These are phyloP conservation scores for Xylaria sp. DNA, from an alignment of 2,329 filamentous ascomycete species.

Conservation along the genomic window DNA sequence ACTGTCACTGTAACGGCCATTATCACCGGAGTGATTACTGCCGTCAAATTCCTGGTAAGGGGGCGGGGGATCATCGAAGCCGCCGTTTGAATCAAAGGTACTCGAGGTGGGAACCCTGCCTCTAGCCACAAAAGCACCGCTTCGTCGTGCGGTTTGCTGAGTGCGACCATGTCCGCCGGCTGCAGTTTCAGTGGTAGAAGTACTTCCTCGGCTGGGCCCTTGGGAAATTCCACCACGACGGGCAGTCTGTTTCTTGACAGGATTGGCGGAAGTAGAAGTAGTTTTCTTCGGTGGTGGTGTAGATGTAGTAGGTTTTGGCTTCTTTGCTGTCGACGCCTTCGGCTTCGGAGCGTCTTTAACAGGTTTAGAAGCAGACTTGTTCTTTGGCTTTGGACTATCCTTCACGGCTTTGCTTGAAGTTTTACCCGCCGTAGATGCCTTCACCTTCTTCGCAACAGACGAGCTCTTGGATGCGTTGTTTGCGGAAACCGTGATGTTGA, in stretches of 20 bases:
- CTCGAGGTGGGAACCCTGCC: constrained; percentile 40
- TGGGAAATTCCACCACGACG: constrained; percentile 41
- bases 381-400: constrained; percentile 19
- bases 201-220: constrained; percentile 32
- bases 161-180: constrained; percentile 3
- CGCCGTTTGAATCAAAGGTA: not conserved
- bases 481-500: constrained; percentile 46
- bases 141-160: constrained; percentile 46
- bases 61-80: constrained; percentile 39
- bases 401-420: constrained; percentile 36
- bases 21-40: constrained; percentile 31
- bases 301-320: constrained; percentile 37
- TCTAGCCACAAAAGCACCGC: constrained; percentile 39
- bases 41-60: constrained; percentile 39
- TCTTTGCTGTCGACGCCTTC: constrained; percentile 24
- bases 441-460: constrained; percentile 44
- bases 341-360: constrained; percentile 16
- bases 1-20: not conserved
- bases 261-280: constrained; percentile 14
- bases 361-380: constrained; percentile 16
- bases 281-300: constrained; percentile 22
- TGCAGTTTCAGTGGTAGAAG: not conserved
- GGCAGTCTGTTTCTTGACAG: constrained; percentile 38
- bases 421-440: constrained; percentile 34
- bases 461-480: constrained; percentile 35